phyloP scores from a whole-genome alignment of 208 protist genomes.

The Porcisia hertigi region DNA sequence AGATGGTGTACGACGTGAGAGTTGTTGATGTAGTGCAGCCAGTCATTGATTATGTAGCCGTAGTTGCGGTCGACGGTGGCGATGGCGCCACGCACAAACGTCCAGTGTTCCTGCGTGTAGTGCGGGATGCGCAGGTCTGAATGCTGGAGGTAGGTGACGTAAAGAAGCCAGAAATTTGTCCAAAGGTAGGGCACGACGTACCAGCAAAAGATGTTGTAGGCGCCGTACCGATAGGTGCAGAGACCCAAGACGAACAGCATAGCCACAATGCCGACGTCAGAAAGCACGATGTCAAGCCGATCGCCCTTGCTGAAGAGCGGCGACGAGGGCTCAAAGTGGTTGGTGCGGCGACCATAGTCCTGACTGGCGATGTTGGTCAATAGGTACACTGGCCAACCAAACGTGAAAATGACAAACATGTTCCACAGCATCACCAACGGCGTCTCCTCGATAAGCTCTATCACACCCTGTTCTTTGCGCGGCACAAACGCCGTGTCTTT shows the following conservation, averaged over 20 bases:
- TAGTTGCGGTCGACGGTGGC: constrained; percentile 92
- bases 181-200: constrained; percentile 86
- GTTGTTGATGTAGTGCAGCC: constrained; percentile 94
- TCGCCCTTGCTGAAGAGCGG: constrained; percentile 82
- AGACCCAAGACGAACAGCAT: constrained; percentile 46
- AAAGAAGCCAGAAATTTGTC: constrained; percentile 89
- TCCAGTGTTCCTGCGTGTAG: constrained; percentile 90
- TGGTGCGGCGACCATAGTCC: constrained; percentile 67
- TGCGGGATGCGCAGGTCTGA: constrained; percentile 91
- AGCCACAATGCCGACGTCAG: constrained; percentile 68
- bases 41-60: constrained; percentile 73
- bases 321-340: constrained; percentile 84
- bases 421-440: constrained; percentile 52
- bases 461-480: constrained; percentile 51
- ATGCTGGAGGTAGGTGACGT: constrained; percentile 71
- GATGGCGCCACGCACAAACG: constrained; percentile 92
- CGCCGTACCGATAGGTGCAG: constrained; percentile 52
- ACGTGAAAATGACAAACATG: constrained; percentile 76
- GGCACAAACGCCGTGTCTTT: constrained; percentile 91
- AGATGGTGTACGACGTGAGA: constrained; percentile 95
- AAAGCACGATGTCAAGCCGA: constrained; percentile 62
- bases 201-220: constrained; percentile 65
- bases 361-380: constrained; percentile 75
- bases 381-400: constrained; percentile 92
- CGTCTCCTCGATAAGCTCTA: constrained; percentile 69